Base-by-base conservation (phyloP, 1,139 yeast species). In the Yamadazyma sp. region DNA sequence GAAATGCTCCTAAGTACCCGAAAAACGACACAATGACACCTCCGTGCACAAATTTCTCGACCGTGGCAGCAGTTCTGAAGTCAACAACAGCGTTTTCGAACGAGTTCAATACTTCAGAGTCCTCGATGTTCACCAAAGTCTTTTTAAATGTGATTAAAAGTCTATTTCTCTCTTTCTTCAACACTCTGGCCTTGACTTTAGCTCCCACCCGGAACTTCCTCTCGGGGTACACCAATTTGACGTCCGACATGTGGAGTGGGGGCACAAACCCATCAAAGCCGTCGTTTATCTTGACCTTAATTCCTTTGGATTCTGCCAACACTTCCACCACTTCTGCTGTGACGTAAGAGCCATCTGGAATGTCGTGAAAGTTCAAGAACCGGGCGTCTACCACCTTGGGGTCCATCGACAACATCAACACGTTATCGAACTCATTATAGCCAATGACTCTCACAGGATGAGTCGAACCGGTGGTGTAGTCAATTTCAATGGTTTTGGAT, bases 21-120 rank as follows among this genome's bases (percentile, higher is more conserved):
- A 88, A 89, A 54, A 92, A 89, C 20, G 89, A 78, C 4, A 92
- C 82, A 37, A 89, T 67, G 31, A 86, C 95, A 51, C 98, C 98
- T 43, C 74, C 71, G 44, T 82, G 82, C 41, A 79, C 79, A 52
- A 90, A 76, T 34, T 77, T 72, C 45, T 83, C 82, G 33, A 94
- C 83, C 3, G 90, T 83, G 11, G 89, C 97, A 11, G 80, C 70
- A 2, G 94, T 75, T 54, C 75, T 80, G 47, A 73, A 67, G 13
- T 92, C 94, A 23, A 72, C 63, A 20, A 58, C 56, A 3, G 82
- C 83, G 13, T 73, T 69, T 1, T 75, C 79, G 49, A 78, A 77
- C 3, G 67, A 50, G 4, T 76, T 61, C 37, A 77, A 59, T 17
- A 86, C 67, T 25, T 80, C 75, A 13, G 76, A 79, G 33, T 84